Conservation (phyloP, 345 rosid genomes). For the Acer negundo region DNA sequence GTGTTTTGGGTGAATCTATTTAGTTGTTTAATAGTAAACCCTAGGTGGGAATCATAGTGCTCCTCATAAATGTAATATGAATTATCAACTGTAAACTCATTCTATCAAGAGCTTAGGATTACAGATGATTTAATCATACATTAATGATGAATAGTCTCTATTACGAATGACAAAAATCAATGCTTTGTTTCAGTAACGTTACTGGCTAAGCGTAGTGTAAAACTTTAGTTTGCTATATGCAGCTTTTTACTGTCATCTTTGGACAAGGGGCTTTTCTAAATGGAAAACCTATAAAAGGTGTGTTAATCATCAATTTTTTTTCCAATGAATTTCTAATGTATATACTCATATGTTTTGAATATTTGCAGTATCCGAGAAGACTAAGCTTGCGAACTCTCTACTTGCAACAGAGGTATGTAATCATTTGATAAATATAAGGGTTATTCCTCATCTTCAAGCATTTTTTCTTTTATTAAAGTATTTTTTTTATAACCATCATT, state of each 20-base stretch:
- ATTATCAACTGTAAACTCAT: neutral
- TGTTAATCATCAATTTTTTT: neutral
- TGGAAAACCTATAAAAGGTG: conserved; percentile 83
- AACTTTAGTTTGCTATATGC: conserved; percentile 28
- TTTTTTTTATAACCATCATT: neutral
- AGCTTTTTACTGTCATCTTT: conserved; percentile 75
- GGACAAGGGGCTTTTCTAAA: conserved; percentile 88
- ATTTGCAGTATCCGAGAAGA: conserved; percentile 70
- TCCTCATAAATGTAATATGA: too few relatives aligned
- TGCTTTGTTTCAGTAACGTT: neutral
- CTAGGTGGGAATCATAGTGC: too few relatives aligned
- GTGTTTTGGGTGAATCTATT: too few relatives aligned
- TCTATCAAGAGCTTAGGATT: neutral
- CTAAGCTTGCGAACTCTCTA: conserved; percentile 77
- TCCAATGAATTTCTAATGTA: neutral
- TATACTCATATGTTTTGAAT: conserved; percentile 19
- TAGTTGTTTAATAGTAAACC: too few relatives aligned
- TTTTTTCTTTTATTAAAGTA: neutral
- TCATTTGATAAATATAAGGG: too few relatives aligned
- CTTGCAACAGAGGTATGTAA: conserved; percentile 79
- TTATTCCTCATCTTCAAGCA: neutral
- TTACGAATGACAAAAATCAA: conserved; percentile 6
- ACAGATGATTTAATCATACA: neutral
- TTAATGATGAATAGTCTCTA: too few relatives aligned
- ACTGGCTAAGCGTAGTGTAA: neutral